These are phyloP conservation scores for Colletotrichum navitas DNA, from an alignment of 2,329 filamentous ascomycete genomes.

Conservation along the genomic window DNA sequence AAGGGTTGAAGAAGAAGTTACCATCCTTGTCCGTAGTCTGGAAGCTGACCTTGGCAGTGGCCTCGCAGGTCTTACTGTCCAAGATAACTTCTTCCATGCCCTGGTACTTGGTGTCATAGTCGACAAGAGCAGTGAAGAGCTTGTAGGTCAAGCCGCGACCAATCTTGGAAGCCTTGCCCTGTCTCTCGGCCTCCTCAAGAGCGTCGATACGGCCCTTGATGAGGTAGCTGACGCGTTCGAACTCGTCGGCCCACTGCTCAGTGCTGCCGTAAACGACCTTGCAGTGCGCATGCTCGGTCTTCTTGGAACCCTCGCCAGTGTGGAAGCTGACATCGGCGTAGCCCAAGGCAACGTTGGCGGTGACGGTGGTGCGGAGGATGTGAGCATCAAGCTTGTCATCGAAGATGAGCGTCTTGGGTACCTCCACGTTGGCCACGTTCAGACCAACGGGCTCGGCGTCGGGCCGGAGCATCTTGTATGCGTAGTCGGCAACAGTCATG, in stretches of 20 bases:
- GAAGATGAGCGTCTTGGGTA: conserved; percentile 77
- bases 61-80: conserved; percentile 59
- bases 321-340: conserved; percentile 69
- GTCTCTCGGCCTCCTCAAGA: conserved; percentile 70
- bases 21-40: conserved; percentile 62
- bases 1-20: conserved; percentile 68
- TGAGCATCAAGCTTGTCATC: conserved; percentile 62
- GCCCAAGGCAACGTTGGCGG: conserved; percentile 68
- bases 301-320: conserved; percentile 69
- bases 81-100: conserved; percentile 72
- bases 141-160: conserved; percentile 85
- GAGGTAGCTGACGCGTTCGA: conserved; percentile 76
- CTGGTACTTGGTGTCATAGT: conserved; percentile 66
- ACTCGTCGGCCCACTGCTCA: conserved; percentile 73
- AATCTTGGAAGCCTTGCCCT: conserved; percentile 78
- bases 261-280: conserved; percentile 70
- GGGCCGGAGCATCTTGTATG: conserved; percentile 73
- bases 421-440: conserved; percentile 76
- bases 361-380: conserved; percentile 71
- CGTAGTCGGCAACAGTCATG: conserved; percentile 71
- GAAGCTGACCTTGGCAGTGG: conserved; percentile 59
- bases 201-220: conserved; percentile 73
- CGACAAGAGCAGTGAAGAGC: conserved; percentile 68
- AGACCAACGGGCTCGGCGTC: conserved; percentile 67
- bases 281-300: conserved; percentile 72